Evolutionary conservation across 2,329 filamentous ascomycete genomes (phyloP), one percentile per base, ranked within the genome.

Genomic region (Trichoderma aggressivum): DNA sequence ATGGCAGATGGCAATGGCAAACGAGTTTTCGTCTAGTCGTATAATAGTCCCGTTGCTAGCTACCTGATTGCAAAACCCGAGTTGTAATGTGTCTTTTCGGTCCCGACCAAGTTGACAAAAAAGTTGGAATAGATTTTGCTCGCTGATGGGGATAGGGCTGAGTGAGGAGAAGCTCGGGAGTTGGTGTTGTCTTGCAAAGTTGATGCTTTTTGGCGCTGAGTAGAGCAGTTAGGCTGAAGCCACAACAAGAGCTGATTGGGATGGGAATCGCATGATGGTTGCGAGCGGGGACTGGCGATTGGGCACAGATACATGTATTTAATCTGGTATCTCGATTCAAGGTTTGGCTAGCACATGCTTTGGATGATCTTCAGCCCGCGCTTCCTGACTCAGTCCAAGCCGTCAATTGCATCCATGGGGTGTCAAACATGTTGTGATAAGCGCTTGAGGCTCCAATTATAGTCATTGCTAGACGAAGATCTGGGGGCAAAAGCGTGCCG

Each of bases 291-390:
- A 56, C 16, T 32, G 63, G 63, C 50, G 24, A 66, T 66, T 66
- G 63, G 63, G 63, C 50, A 36, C 18, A 30, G 12, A 28, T 8
- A 21, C 18, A 39, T 24, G 64, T 67, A 59, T 67, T 67, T 59
- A 67, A 26, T 50, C 64, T 59, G 34, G 55, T 59, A 67, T 67
- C 53, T 47, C 16, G 43, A 24, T 47, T 66, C 64, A 67, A 67
- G 64, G 64, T 67, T 67, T 32, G 53, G 18, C 24, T 59, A 67
- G 64, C 50, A 32, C 50, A 30, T 43, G 26, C 18, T 32, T 32
- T 56, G 32, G 53, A 67, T 67, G 64, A 59, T 67, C 64, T 56
- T 58, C 64, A 67, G 64, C 64, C 64, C 64, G 64, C 30, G 30
- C 62, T 65, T 30, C 64, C 64, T 67, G 64, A 67, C 64, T 58